A percentile compares a stretch with the other conserved stretches of the same genome.
phyloP scores from a whole-genome alignment of 129 eudicot genomes.

The Centrapalus pauciflorus region DNA sequence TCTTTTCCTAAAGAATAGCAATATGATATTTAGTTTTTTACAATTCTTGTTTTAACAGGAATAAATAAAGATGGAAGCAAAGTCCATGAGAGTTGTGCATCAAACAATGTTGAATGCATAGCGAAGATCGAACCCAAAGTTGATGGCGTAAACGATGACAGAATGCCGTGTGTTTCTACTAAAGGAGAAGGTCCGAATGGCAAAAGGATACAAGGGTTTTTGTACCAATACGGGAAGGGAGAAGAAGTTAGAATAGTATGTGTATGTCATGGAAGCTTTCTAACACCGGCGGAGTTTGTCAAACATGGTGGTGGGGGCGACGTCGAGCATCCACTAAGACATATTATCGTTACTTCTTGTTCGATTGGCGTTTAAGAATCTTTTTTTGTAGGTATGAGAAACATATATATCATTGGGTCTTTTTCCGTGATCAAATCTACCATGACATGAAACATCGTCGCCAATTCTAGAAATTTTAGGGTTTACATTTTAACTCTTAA shows the following conservation, averaged over 20 bases:
- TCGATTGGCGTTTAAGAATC: background rate
- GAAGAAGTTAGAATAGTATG: conserved; percentile 67
- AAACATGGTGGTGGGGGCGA: conserved; percentile 75
- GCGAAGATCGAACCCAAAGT: background rate
- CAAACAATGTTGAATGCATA: conserved; percentile 8
- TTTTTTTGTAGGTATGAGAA: background rate
- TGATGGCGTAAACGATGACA: background rate
- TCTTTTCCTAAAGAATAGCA: background rate
- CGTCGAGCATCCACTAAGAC: conserved; percentile 53
- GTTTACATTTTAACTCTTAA: too few species aligned
- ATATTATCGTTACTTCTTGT: conserved; percentile 46
- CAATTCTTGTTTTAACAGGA: conserved; percentile 4
- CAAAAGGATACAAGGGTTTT: conserved; percentile 44
- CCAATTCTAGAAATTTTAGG: background rate
- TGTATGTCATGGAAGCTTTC: conserved; percentile 68
- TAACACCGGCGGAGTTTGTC: conserved; percentile 70
- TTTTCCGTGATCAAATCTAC: background rate
- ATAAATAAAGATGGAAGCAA: background rate
- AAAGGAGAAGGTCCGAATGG: conserved; percentile 53
- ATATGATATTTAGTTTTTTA: background rate
- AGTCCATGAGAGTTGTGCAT: background rate
- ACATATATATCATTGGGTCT: background rate
- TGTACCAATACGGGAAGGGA: conserved; percentile 48
- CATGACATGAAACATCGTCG: background rate
- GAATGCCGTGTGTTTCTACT: conserved; percentile 62